These are phyloP conservation scores for Arabidopsis lyrata DNA, from an alignment of 441 rosid species.

Conservation along the genomic window DNA sequence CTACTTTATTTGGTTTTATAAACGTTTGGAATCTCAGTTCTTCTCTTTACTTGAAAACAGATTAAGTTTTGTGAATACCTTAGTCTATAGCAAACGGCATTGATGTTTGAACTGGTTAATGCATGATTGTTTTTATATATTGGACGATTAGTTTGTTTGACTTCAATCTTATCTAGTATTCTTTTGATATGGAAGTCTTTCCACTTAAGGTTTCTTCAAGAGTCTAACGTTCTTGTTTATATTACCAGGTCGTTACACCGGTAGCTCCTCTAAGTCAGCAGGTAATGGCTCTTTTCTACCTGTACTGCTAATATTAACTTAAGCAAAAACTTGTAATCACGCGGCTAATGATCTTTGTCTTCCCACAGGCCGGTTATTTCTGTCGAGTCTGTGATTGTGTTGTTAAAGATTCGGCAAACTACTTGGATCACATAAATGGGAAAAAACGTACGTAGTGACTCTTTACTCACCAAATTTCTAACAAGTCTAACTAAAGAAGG, in stretches of 20 bases:
- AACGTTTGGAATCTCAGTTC: slow-evolving; percentile 24
- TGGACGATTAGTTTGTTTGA: not conserved
- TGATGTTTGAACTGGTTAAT: slow-evolving; percentile 14
- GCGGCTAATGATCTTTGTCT: slow-evolving; percentile 27
- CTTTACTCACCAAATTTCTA: slow-evolving; percentile 19
- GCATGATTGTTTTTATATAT: not conserved
- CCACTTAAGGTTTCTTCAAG: not conserved
- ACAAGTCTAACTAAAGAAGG: not conserved
- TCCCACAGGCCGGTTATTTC: slow-evolving; percentile 89
- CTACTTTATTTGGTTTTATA: not conserved
- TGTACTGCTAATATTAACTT: slow-evolving; percentile 7
- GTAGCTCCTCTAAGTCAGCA: slow-evolving; percentile 99
- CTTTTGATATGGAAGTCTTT: slow-evolving; percentile 11
- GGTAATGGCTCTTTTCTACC: slow-evolving; percentile 53
- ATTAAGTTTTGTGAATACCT: slow-evolving; percentile 16
- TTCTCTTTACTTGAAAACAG: not conserved
- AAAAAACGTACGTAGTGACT: slow-evolving; percentile 77
- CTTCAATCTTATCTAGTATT: not conserved
- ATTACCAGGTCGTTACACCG: slow-evolving; percentile 92
- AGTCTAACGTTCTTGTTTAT: slow-evolving; percentile 21
- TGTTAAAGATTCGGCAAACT: slow-evolving; percentile 98
- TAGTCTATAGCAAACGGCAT: not conserved
- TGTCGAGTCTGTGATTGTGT: slow-evolving; percentile 97
- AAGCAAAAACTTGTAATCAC: not conserved
- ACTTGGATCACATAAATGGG: slow-evolving; percentile 98